These are phyloP conservation scores for Saccharomyces cerevisiae DNA, from an alignment of 805 yeast genomes.

Conservation along the genomic window DNA sequence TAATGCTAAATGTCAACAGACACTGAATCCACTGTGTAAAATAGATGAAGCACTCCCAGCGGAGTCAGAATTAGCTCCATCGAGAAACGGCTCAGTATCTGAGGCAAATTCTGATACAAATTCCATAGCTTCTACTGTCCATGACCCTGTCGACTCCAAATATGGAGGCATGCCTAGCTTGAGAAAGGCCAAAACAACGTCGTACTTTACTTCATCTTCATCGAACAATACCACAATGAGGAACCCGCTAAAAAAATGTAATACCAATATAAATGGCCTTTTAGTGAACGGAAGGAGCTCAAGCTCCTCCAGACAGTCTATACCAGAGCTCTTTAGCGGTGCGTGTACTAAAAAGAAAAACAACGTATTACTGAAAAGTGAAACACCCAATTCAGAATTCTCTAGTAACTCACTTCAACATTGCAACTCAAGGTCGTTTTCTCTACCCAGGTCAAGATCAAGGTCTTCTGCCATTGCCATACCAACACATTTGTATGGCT, in stretches of 20 bases:
- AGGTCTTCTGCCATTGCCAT: constrained; percentile 16
- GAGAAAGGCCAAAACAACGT: not conserved
- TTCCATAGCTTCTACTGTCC: not conserved
- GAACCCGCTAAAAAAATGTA: not conserved
- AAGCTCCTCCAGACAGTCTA: not conserved
- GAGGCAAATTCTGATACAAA: not conserved
- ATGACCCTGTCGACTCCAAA: not conserved
- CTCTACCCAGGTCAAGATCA: constrained; percentile 3
- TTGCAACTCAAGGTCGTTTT: not conserved
- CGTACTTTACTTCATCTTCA: not conserved
- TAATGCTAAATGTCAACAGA: not conserved
- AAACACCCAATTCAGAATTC: not conserved
- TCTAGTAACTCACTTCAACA: not conserved
- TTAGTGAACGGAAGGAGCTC: not conserved
- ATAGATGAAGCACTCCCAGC: not conserved
- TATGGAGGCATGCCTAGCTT: not conserved
- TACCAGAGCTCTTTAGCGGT: not conserved
- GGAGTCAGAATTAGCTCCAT: not conserved
- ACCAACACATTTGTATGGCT: constrained; percentile 23
- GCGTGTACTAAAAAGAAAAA: not conserved
- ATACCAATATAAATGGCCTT: not conserved
- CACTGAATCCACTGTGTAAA: not conserved
- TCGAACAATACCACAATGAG: not conserved
- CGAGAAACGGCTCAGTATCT: not conserved
- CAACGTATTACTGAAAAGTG: not conserved